Evolutionary conservation across 352 stramenopile species (phyloP), one percentile per base, ranked within the genome.

Genomic region (Ophiocytium majus): DNA sequence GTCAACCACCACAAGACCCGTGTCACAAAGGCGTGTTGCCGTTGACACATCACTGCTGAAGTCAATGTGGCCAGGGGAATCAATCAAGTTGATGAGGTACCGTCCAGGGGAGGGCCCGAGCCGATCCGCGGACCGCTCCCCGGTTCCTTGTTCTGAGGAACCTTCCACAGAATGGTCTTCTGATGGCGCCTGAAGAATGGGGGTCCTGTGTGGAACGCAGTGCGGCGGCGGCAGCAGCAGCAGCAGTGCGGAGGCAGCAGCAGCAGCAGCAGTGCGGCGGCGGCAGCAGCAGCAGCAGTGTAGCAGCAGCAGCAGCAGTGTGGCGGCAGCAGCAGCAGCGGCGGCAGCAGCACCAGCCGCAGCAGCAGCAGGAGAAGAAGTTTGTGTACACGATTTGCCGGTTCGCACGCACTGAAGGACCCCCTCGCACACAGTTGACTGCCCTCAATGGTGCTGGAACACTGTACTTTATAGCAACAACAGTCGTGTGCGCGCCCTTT

Each of bases 51-150:
- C 95, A 74, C 95, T 97, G 9, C 93, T 97, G 90, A 99, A 99
- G 92, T 99, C 97, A 90, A 99, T 97, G 96, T 99, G 97, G 94
- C 97, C 98, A 81, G 98, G 97, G 82, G 96, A 99, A 92, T 99
- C 98, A 90, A 99, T 99, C 83, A 99, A 91, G 93, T 99, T 98
- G 87, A 98, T 96, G 49, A 98, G 91, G 84, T 93, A 98, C 37
- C 74, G 84, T 34, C 81, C 82, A 34, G 34, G 63, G 17, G 31
- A 32, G 14, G 57, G 34, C 35, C 19, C 28, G 28, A 5, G n/a
- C 17, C 17, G 36, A 9, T 34, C 83, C 23, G 96, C 63, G 92
- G 64, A 76, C 64, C 64, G 64, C 5, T 76, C 36, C 32, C 9
- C 75, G 49, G 71, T 35, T 10, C 71, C 71, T 79, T 10, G 17